These are phyloP conservation scores for Aechmea fasciata DNA, from an alignment of 176 grass and related monocot genomes.

Conservation along the genomic window DNA sequence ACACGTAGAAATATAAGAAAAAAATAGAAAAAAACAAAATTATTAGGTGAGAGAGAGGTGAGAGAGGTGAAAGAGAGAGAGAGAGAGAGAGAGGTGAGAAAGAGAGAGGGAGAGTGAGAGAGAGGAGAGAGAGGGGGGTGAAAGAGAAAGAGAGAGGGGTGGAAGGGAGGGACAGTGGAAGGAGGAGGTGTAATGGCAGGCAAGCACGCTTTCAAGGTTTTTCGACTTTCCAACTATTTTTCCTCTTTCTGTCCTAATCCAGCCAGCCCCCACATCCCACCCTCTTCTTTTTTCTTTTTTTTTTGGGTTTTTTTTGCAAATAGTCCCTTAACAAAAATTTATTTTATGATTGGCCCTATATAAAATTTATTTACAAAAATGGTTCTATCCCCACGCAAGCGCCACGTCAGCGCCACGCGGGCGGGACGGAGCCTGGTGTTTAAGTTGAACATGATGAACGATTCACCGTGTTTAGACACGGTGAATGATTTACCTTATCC, in stretches of 20 bases:
- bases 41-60: not conserved
- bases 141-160: not conserved
- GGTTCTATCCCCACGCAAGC: no score
- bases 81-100: not conserved
- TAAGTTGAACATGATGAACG: no score
- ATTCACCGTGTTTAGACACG: no score
- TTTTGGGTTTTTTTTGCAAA: not conserved
- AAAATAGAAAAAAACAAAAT: conserved; percentile 17
- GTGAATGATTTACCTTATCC: no score
- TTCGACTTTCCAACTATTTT: conserved; percentile 45
- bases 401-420: no score
- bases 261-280: conserved; percentile 8
- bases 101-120: no score
- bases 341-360: no score
- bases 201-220: conserved; percentile 86
- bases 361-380: no score
- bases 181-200: conserved; percentile 58
- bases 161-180: conserved; percentile 13
- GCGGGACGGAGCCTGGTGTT: no score
- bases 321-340: no score
- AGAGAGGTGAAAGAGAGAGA: no score
- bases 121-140: not conserved
- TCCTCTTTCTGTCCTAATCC: conserved; percentile 30
- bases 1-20: not conserved
- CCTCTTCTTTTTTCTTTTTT: conserved; percentile 4